phyloP scores from a whole-genome alignment of 2,329 filamentous ascomycete genomes.

The Hypoxylon sp. region DNA sequence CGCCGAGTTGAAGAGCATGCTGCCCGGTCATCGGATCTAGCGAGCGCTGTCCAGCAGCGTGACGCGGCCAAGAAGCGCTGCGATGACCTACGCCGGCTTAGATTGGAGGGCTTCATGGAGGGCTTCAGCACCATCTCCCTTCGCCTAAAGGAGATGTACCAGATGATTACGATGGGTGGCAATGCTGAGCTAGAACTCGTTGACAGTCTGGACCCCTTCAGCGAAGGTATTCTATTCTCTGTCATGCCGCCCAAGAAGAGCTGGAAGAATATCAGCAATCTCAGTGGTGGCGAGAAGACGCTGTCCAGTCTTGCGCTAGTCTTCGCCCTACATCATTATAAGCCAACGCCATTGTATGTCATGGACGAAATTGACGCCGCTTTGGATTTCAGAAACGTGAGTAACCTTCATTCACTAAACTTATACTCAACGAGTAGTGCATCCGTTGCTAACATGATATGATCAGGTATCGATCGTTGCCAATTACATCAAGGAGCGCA shows the following conservation, averaged over 20 bases:
- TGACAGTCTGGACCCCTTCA: slow-evolving; percentile 95
- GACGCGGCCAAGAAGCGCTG: slow-evolving; percentile 92
- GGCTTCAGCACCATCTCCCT: slow-evolving; percentile 95
- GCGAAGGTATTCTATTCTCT: slow-evolving; percentile 94
- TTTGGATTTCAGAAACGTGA: slow-evolving; percentile 96
- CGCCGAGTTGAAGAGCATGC: slow-evolving; percentile 87
- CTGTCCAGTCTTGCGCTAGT: slow-evolving; percentile 92
- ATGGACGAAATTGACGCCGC: slow-evolving; percentile 99
- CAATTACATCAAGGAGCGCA: slow-evolving; percentile 98
- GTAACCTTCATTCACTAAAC: slow-evolving; percentile 57
- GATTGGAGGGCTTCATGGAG: slow-evolving; percentile 98
- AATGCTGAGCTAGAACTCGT: slow-evolving; percentile 98
- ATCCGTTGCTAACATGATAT: slow-evolving; percentile 36
- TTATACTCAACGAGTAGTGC: neutral
- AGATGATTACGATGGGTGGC: slow-evolving; percentile 99
- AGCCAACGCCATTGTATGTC: slow-evolving; percentile 96
- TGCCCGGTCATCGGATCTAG: slow-evolving; percentile 85
- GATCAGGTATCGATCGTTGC: slow-evolving; percentile 94
- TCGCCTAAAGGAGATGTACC: slow-evolving; percentile 99
- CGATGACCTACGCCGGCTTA: slow-evolving; percentile 90
- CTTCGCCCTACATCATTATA: slow-evolving; percentile 98
- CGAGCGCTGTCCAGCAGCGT: slow-evolving; percentile 80
- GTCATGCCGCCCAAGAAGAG: slow-evolving; percentile 99
- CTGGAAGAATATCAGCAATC: slow-evolving; percentile 99
- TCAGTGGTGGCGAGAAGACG: slow-evolving; percentile 98